Evolutionary conservation across 371 early-diverging fungal species (phyloP), one percentile per base, ranked within the genome.

Genomic region (Thermomucor indicae-seudaticae): DNA sequence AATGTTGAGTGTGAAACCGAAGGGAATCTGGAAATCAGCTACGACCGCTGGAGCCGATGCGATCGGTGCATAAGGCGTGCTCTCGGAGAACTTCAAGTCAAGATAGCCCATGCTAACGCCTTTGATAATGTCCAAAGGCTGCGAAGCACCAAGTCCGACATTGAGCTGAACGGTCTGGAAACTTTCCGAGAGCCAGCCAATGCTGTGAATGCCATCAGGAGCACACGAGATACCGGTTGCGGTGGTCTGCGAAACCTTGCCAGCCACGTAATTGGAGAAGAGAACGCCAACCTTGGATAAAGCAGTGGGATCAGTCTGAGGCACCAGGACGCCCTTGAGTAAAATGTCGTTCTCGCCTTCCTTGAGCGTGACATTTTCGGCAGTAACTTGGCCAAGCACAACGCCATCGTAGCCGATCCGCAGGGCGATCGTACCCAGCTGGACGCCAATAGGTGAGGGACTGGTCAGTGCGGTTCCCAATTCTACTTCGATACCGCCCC

Each of bases 401-500:
- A 72, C 68, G 19, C 66, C 70, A 31, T 75, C 57, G 52, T 62
- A 75, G 4, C 55, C 54, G 41, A 81, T 70, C 3, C 52, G 58
- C 43, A 81, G 62, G 17, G 59, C 54, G 47, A 81, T 65, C 3
- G 73, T 74, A 39, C 81, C 81, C 6, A 81, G 66, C 22, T 70
- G 51, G 2, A 81, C 69, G 49, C 76, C 74, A 46, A 81, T 69
- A 32, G 81, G 75, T n/a, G 78, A 77, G 27, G 78, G 78, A 49
- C 76, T 78, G 55, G 57, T 60, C 54, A 81, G 45, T 32, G 61
- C 56, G 14, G 76, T 78, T 30, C 71, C 74, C 12, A 81, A 70
- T n/a, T 52, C 57, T 41, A 81, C 51, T 23, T 67, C 52, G 43
- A 81, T 78, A 59, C 81, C 81, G 22, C 81, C 81, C 32, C 58